Evolutionary conservation across 257 asterid genomes (phyloP).

Genomic region (Solanum chilense): DNA sequence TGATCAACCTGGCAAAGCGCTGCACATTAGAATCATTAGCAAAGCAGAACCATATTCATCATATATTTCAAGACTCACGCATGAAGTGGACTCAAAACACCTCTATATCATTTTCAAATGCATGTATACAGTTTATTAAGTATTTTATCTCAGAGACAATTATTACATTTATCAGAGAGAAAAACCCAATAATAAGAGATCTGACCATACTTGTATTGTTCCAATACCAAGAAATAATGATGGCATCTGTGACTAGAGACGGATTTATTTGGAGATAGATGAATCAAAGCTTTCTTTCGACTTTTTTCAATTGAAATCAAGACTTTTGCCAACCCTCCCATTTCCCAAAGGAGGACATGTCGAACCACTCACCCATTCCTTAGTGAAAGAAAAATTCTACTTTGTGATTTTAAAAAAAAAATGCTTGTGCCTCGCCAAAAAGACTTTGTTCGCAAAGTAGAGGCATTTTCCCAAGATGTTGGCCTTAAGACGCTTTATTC

Average conservation of each 20-base stretch:
- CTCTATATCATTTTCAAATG: not conserved
- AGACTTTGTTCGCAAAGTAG: not conserved
- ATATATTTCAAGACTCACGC: not conserved
- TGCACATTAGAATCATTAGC: slow-evolving; percentile 61
- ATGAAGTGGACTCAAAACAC: not conserved
- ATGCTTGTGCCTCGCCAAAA: not conserved
- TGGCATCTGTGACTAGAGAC: not conserved
- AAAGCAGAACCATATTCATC: slow-evolving; percentile 2
- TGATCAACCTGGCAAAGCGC: slow-evolving; percentile 71
- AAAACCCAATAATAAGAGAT: not conserved
- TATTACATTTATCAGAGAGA: not conserved
- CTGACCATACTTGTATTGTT: not conserved
- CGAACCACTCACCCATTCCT: not conserved
- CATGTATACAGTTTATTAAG: not conserved
- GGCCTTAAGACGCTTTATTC: not conserved
- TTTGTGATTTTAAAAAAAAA: not conserved
- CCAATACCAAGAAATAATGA: not conserved
- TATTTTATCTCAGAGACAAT: not conserved
- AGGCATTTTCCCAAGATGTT: not conserved
- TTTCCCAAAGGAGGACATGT: not conserved
- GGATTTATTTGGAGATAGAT: not conserved
- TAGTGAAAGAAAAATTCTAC: not conserved
- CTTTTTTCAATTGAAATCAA: not conserved
- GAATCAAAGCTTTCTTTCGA: not conserved
- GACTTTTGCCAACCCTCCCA: not conserved